Base-by-base conservation (phyloP, 2,329 filamentous ascomycete genomes). In the Pseudogymnoascus sp. region DNA sequence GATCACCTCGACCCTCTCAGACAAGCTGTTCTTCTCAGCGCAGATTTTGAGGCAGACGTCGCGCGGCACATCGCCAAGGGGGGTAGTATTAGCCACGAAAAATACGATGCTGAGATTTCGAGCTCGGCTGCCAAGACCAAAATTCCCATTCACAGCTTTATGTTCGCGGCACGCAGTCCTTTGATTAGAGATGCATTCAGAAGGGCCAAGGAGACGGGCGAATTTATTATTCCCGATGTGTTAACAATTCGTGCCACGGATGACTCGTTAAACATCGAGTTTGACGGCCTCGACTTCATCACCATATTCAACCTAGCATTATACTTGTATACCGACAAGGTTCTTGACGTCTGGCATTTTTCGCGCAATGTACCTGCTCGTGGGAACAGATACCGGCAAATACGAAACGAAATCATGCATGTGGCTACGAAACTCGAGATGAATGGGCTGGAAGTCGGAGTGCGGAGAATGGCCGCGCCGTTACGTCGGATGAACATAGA, bases 281-380 rank as follows among this genome's bases (percentile, higher is more conserved):
- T 97, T 62, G 77, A 84, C 18, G 83, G 84, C 1, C 76, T 93
- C 11, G 92, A 97, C 71, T 81, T 95, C 39, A 79, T 96, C 36
- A 88, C 91, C 0, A 72, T 97, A 5, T 77, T 96, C 64, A 93
- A 96, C 69, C 69, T 97, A 8, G 83, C 89, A 1, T 78, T 93
- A 8, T 97, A 91, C 70, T 73, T 88, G 6, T 97, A 97, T 73
- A 87, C 86, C 5, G 95, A 97, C 71, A 80, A 79, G 3, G 77
- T 93, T 14, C 81, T 96, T 34, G 91, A 95, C 65, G 89, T 93
- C 16, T 97, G 95, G 95, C 90, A 93, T 68, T 87, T 89, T 66
- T 87, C 87, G 4, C 84, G 83, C 5, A 66, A 71, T 63, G 83
- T 85, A 18, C 83, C 86, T 2, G 77, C 83, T 10, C 78, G 88